Percentiles rank a stretch among this genome's conserved stretches.
These are phyloP conservation scores for Hortiboletus flavorubellus DNA, from an alignment of 768 basidiomycete species.

Conservation along the genomic window DNA sequence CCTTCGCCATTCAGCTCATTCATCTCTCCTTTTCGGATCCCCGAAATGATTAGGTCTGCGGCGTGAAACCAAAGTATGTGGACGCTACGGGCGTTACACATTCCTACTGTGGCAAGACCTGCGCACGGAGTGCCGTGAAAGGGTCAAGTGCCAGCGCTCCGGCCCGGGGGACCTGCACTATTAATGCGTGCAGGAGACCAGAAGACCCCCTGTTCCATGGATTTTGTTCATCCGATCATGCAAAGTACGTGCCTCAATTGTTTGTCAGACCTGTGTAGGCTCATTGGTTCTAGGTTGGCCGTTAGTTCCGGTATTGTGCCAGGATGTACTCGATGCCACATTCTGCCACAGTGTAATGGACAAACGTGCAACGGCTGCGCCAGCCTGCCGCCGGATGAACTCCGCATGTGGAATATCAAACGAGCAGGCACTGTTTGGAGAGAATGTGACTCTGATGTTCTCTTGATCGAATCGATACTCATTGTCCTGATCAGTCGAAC, in stretches of 20 bases:
- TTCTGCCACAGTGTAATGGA: slow-evolving; percentile 44
- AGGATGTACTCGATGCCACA: slow-evolving; percentile 48
- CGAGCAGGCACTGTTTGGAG: slow-evolving; percentile 47
- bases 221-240: slow-evolving; percentile 60
- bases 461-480: slow-evolving; percentile 15
- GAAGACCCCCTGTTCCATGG: slow-evolving; percentile 47
- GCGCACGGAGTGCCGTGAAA: slow-evolving; percentile 42
- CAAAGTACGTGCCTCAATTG: slow-evolving; percentile 39
- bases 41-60: slow-evolving; percentile 45
- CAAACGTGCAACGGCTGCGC: slow-evolving; percentile 51
- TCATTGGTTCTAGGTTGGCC: slow-evolving; percentile 41
- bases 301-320: slow-evolving; percentile 47
- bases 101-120: slow-evolving; percentile 59
- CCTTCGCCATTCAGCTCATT: slow-evolving; percentile 12
- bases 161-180: slow-evolving; percentile 41
- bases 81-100: slow-evolving; percentile 55
- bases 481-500: slow-evolving; percentile 43
- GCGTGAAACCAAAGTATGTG: slow-evolving; percentile 58
- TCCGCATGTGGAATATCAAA: slow-evolving; percentile 48
- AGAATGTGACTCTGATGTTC: slow-evolving; percentile 40
- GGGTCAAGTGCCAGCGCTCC: slow-evolving; percentile 35
- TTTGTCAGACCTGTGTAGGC: slow-evolving; percentile 3
- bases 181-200: slow-evolving; percentile 50
- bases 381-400: slow-evolving; percentile 39
- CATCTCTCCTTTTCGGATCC: background rate